Percentiles rank a stretch among this genome's conserved stretches.
phyloP scores from a whole-genome alignment of 495 filamentous ascomycete species.

The Neurospora sp. region DNA sequence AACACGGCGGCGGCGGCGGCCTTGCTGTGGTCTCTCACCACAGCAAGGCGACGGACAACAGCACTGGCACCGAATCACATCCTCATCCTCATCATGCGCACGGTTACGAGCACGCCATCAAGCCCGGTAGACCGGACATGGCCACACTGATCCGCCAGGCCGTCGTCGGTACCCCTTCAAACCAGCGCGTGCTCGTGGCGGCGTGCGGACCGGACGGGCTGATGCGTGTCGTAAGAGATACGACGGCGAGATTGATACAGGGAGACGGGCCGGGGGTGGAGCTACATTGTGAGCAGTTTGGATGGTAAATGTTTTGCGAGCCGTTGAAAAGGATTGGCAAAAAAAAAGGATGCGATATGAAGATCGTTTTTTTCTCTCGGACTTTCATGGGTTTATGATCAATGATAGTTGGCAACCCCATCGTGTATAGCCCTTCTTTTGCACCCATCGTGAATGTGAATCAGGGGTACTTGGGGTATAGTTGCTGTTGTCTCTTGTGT shows the following conservation, averaged over 20 bases:
- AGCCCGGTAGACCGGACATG: slow-evolving; percentile 32
- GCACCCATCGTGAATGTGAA: background rate
- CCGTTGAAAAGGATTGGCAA: background rate
- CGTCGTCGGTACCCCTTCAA: slow-evolving; percentile 26
- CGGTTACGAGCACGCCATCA: slow-evolving; percentile 15
- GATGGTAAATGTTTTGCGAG: slow-evolving; percentile 26
- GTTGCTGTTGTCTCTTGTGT: background rate
- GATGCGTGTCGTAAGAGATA: slow-evolving; percentile 38
- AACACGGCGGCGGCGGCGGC: slow-evolving; percentile 1
- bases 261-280: slow-evolving; percentile 41
- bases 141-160: slow-evolving; percentile 30
- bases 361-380: background rate
- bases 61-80: slow-evolving; percentile 4
- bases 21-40: slow-evolving; percentile 4
- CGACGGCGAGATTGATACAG: slow-evolving; percentile 38
- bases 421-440: background rate
- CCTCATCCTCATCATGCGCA: background rate
- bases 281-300: slow-evolving; percentile 47
- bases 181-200: slow-evolving; percentile 38
- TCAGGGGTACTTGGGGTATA: background rate
- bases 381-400: background rate
- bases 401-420: background rate
- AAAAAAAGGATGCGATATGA: no score
- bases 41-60: slow-evolving; percentile 1
- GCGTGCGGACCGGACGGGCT: slow-evolving; percentile 43